Conservation (phyloP, 2,329 filamentous ascomycete genomes). For the Xylariaceae sp. region DNA sequence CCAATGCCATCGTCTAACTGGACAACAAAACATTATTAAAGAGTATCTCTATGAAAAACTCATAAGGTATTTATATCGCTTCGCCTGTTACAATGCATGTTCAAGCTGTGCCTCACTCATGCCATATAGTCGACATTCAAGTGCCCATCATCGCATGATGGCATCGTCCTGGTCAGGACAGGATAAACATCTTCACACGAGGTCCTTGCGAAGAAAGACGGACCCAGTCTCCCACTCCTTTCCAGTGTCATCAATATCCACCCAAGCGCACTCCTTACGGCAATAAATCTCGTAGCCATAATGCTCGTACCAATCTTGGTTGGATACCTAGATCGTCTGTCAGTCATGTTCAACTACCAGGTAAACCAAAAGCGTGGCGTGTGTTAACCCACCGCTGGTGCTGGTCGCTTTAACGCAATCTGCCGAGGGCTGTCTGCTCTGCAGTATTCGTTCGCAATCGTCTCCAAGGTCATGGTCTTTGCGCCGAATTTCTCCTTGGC, state of each 20-base stretch:
- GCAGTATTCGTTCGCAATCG: constrained; percentile 23
- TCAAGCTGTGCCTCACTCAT: neutral
- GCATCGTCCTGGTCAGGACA: neutral
- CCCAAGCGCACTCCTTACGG: constrained; percentile 16
- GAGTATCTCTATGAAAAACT: no score
- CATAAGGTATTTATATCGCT: no score
- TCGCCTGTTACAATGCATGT: no score
- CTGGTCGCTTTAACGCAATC: constrained; percentile 20
- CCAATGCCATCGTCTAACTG: no score
- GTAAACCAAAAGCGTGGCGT: neutral
- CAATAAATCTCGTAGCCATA: constrained; percentile 25
- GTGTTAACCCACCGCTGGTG: constrained; percentile 15
- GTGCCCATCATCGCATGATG: neutral
- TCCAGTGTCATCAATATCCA: constrained; percentile 22
- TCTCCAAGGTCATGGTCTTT: constrained; percentile 23
- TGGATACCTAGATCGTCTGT: constrained; percentile 17
- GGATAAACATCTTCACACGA: constrained; percentile 27
- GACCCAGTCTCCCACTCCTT: constrained; percentile 18
- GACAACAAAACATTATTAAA: no score
- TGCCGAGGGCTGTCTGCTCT: constrained; percentile 18
- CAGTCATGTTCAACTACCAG: neutral
- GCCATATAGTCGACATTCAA: neutral
- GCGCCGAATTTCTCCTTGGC: constrained; percentile 23
- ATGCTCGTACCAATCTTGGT: constrained; percentile 27
- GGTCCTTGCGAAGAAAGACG: constrained; percentile 20